Conservation (phyloP, 2,329 filamentous ascomycete species). For the Alternaria alternata region DNA sequence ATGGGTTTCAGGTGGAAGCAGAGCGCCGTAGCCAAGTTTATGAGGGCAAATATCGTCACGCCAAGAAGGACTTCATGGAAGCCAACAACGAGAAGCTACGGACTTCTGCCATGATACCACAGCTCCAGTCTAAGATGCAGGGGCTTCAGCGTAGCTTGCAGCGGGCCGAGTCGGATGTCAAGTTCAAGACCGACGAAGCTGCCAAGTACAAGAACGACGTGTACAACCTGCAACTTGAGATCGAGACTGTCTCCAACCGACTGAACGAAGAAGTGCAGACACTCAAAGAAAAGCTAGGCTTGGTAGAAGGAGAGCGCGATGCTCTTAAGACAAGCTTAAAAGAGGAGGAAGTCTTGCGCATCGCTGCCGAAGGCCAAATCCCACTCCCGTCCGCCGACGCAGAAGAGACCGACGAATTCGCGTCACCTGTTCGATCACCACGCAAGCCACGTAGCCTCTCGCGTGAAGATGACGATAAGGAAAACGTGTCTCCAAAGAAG, state of each 20-base stretch:
- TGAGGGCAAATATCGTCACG: slow-evolving; percentile 36
- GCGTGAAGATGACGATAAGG: slow-evolving; percentile 54
- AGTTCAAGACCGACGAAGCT: slow-evolving; percentile 44
- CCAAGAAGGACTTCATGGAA: slow-evolving; percentile 37
- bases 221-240: slow-evolving; percentile 53
- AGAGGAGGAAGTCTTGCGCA: slow-evolving; percentile 76
- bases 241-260: slow-evolving; percentile 69
- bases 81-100: slow-evolving; percentile 36
- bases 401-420: slow-evolving; percentile 68
- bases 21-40: slow-evolving; percentile 33
- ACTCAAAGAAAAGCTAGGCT: slow-evolving; percentile 68
- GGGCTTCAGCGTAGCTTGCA: slow-evolving; percentile 37
- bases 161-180: slow-evolving; percentile 41
- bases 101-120: slow-evolving; percentile 32
- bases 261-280: slow-evolving; percentile 72
- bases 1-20: slow-evolving; percentile 30
- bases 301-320: slow-evolving; percentile 77
- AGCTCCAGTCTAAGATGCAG: slow-evolving; percentile 41
- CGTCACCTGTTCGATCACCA: slow-evolving; percentile 65
- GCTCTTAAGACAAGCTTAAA: slow-evolving; percentile 75
- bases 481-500: slow-evolving; percentile 57
- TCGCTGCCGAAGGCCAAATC: slow-evolving; percentile 75
- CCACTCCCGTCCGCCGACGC: slow-evolving; percentile 65
- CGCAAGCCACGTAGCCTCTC: slow-evolving; percentile 57
- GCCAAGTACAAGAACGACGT: slow-evolving; percentile 53